These are phyloP conservation scores for Osmozyma mogii DNA, from an alignment of 805 yeast genomes.

Conservation along the genomic window DNA sequence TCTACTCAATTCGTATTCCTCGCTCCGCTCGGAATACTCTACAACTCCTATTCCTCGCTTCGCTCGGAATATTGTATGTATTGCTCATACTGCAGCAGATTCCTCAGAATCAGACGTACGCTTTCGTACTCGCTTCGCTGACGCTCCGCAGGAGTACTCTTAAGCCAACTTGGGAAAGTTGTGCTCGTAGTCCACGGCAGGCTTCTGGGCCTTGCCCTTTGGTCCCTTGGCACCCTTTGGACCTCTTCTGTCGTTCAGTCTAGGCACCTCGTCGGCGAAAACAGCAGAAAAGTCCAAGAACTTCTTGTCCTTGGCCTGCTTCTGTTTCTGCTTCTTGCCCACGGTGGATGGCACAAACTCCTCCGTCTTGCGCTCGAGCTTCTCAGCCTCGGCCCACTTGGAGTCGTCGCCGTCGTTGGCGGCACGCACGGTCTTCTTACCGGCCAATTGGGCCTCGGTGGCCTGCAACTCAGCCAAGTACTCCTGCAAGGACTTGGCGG, in stretches of 20 bases:
- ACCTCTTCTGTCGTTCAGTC: slow-evolving; percentile 6
- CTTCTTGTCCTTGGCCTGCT: slow-evolving; percentile 77
- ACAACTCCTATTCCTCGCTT: too few relatives aligned
- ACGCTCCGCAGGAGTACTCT: too few relatives aligned
- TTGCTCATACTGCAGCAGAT: too few relatives aligned
- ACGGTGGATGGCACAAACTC: slow-evolving; percentile 51
- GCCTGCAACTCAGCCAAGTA: slow-evolving; percentile 66
- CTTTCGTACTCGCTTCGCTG: too few relatives aligned
- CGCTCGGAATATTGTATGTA: too few relatives aligned
- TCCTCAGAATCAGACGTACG: too few relatives aligned
- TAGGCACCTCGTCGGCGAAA: slow-evolving; percentile 51
- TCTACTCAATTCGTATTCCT: too few relatives aligned
- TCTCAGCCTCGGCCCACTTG: slow-evolving; percentile 47
- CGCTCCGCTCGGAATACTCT: too few relatives aligned
- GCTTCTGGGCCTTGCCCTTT: slow-evolving; percentile 13
- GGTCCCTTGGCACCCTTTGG: slow-evolving; percentile 9
- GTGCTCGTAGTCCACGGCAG: not conserved
- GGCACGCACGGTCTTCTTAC: slow-evolving; percentile 32
- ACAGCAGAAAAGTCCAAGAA: slow-evolving; percentile 67
- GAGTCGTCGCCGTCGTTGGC: slow-evolving; percentile 55
- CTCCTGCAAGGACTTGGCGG: slow-evolving; percentile 71
- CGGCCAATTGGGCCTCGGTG: slow-evolving; percentile 34
- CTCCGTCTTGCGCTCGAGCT: slow-evolving; percentile 55
- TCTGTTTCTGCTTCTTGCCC: slow-evolving; percentile 60
- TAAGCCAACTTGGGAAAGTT: too few relatives aligned